Conservation (phyloP, 179 eudicot species). For the Gypsophila paniculata region DNA sequence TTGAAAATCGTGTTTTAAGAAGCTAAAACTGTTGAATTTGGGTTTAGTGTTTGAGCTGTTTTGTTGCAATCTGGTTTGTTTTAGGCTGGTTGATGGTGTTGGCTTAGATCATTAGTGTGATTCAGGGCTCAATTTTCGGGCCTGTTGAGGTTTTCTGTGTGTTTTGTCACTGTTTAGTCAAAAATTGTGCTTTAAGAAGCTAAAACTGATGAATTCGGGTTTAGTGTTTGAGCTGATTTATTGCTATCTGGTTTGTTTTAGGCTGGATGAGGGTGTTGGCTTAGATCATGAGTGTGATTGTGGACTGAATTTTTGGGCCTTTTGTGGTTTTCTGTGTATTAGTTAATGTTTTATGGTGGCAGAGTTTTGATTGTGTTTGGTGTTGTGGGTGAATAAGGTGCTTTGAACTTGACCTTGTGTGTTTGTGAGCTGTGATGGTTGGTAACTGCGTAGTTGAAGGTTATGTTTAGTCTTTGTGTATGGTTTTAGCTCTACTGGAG, state of each 20-base stretch:
- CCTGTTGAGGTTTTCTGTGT: slow-evolving; percentile 12
- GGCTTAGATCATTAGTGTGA: not conserved
- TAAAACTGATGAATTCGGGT: not conserved
- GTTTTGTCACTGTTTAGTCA: slow-evolving; percentile 7
- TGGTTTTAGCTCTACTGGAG: not conserved
- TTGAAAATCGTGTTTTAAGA: too few species aligned
- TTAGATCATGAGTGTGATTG: too few species aligned
- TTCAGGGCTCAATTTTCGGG: not conserved
- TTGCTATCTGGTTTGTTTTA: too few species aligned
- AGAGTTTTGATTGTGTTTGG: not conserved
- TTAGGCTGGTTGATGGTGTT: slow-evolving; percentile 12
- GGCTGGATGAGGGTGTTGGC: too few species aligned
- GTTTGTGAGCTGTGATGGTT: not conserved
- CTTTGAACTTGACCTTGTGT: not conserved
- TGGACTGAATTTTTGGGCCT: too few species aligned
- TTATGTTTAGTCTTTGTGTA: not conserved
- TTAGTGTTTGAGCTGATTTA: too few species aligned
- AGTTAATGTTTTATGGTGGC: too few species aligned
- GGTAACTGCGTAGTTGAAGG: not conserved
- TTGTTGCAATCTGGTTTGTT: slow-evolving; percentile 7
- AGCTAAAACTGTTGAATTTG: too few species aligned
- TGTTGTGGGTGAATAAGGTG: not conserved
- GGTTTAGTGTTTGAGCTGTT: slow-evolving; percentile 4
- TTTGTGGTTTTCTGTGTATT: too few species aligned
- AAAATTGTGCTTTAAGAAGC: not conserved